Evolutionary conservation across 345 rosid genomes (phyloP).

Genomic region (Zanthoxylum bungeanum): DNA sequence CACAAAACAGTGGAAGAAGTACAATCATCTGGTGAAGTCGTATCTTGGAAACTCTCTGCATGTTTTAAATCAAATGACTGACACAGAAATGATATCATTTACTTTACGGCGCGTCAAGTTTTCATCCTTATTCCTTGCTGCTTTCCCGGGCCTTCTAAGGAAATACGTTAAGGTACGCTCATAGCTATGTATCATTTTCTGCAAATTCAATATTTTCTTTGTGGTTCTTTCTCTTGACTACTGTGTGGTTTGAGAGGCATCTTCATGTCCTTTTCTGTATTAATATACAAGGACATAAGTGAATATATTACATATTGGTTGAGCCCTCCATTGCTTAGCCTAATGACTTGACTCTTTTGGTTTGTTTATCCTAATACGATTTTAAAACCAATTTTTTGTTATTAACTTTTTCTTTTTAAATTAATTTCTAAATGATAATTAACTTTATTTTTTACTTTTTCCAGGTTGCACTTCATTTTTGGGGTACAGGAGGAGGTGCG

Average conservation of each 20-base stretch:
- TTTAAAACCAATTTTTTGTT: not conserved
- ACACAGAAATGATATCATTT: slow-evolving; percentile 78
- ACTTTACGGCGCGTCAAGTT: slow-evolving; percentile 73
- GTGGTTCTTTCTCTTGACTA: not conserved
- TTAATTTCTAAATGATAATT: not conserved
- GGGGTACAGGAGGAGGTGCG: slow-evolving; percentile 92
- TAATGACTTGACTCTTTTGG: not conserved
- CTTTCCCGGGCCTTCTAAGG: slow-evolving; percentile 80
- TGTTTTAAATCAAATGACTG: slow-evolving; percentile 95
- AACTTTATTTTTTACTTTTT: not conserved
- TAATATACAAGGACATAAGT: not conserved
- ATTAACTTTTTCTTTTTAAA: not conserved
- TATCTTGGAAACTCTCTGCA: slow-evolving; percentile 92
- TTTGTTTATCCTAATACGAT: not conserved
- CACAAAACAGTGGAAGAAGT: slow-evolving; percentile 82
- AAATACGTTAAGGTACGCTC: slow-evolving; percentile 74
- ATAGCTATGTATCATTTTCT: not conserved
- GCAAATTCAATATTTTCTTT: not conserved
- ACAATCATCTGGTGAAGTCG: slow-evolving; percentile 83
- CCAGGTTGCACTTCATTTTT: slow-evolving; percentile 88
- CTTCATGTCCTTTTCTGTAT: not conserved
- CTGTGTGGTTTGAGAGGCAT: not conserved
- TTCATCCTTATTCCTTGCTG: slow-evolving; percentile 69
- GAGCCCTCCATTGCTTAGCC: not conserved
- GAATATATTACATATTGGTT: not conserved